Percentiles rank a stretch among this genome's conserved stretches.
Conservation (phyloP, 768 basidiomycete genomes). For the Podaxis rugospora region DNA sequence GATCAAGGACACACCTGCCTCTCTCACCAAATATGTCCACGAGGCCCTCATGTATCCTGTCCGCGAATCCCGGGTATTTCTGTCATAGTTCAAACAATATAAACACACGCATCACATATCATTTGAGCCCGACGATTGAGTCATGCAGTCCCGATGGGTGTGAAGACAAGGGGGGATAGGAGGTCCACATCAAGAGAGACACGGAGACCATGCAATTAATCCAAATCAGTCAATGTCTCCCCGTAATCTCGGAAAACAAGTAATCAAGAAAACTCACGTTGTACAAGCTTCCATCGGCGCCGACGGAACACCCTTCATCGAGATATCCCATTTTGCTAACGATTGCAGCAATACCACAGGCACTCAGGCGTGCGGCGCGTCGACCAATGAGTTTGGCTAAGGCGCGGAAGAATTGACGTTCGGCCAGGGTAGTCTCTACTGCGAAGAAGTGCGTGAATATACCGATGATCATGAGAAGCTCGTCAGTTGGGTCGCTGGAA, state of each 20-base stretch:
- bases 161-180: background rate
- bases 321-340: slow-evolving; percentile 93
- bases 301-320: slow-evolving; percentile 85
- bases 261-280: slow-evolving; percentile 57
- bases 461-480: slow-evolving; percentile 93
- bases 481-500: slow-evolving; percentile 88
- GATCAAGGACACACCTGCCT: slow-evolving; percentile 59
- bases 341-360: slow-evolving; percentile 96
- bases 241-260: background rate
- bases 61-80: slow-evolving; percentile 98
- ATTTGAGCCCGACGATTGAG: background rate
- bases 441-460: slow-evolving; percentile 98
- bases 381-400: slow-evolving; percentile 86
- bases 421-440: slow-evolving; percentile 91
- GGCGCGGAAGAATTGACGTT: slow-evolving; percentile 95
- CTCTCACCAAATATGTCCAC: slow-evolving; percentile 95
- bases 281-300: slow-evolving; percentile 93
- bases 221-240: background rate
- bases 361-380: slow-evolving; percentile 84
- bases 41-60: slow-evolving; percentile 88
- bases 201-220: background rate
- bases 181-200: background rate
- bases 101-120: background rate
- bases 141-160: background rate
- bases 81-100: slow-evolving; percentile 24